Evolutionary conservation across 805 yeast genomes (phyloP), one percentile per base, ranked within the genome.

Genomic region (Kodamaea nitidulidarum): DNA sequence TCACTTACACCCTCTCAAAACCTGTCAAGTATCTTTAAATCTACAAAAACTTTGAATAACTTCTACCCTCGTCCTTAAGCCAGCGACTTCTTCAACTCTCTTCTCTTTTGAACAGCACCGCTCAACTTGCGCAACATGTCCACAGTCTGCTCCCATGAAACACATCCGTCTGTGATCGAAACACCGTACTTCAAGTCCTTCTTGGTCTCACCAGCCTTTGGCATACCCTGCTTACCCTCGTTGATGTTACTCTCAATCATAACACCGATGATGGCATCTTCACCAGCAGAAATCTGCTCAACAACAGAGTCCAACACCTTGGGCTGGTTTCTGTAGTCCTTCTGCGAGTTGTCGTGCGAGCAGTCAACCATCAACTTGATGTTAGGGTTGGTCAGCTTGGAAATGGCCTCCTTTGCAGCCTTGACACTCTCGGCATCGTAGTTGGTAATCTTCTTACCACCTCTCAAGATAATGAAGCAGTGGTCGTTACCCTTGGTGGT

Each of bases 91-190:
- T 10, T 27, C 31, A 11, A 25, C 28, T 12, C 31, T 27, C 95
- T 82, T 77, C 98, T 86, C 40, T 75, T 65, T 63, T 78, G 78
- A 35, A 91, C 96, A 42, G 97, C 95, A 36, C 70, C 76, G 32
- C 96, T 84, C 52, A 93, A 76, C 47, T 79, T 80, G 33, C 71
- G 75, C 59, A 93, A 80, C 77, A 91, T 90, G 3, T 62, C 71
- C 43, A 77, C 93, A 39, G 98, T 93, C 41, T 85, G 74, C 46
- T 87, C 95, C 88, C 95, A 88, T 45, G 83, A 73, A 40, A 93
- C 95, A 73, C 98, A 93, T 20, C 93, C 96, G 65, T 93, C 98
- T 45, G 98, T 93, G 63, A 93, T 88, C 44, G 95, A 84, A 47
- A 90, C 95, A 65, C 98, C 98, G 72, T 90, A 87, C 60, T 84